These are phyloP conservation scores for Scheffersomyces insectosa DNA, from an alignment of 1,139 yeast species.

Conservation along the genomic window DNA sequence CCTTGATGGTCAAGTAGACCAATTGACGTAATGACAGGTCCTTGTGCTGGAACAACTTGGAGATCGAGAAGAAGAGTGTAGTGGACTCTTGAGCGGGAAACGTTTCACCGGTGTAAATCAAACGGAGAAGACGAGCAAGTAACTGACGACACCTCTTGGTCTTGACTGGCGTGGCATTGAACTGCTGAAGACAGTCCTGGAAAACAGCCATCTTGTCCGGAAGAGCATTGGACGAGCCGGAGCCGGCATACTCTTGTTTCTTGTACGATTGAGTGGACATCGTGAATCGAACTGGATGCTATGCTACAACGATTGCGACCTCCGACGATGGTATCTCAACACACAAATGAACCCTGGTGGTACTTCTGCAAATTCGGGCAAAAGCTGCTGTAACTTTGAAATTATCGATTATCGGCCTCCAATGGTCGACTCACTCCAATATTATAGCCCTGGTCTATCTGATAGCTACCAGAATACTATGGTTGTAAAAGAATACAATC, in stretches of 20 bases:
- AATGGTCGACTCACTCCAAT: too few relatives aligned
- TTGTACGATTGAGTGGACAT: conserved; percentile 85
- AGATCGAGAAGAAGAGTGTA: conserved; percentile 86
- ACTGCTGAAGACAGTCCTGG: conserved; percentile 92
- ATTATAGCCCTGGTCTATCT: too few relatives aligned
- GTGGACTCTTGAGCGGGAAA: conserved; percentile 93
- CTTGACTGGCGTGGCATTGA: conserved; percentile 88
- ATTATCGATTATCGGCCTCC: too few relatives aligned
- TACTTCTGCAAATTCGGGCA: too few relatives aligned
- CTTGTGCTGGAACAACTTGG: conserved; percentile 92
- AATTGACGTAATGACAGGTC: conserved; percentile 89
- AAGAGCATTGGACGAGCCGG: conserved; percentile 31
- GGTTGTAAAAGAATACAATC: too few relatives aligned
- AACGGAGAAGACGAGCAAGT: conserved; percentile 70
- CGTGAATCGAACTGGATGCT: conserved; percentile 1
- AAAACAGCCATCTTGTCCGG: conserved; percentile 97
- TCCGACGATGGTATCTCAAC: too few relatives aligned
- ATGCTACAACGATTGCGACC: too few relatives aligned
- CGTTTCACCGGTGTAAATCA: conserved; percentile 79
- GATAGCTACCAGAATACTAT: too few relatives aligned
- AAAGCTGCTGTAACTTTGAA: too few relatives aligned
- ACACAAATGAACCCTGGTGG: too few relatives aligned
- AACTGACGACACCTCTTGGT: conserved; percentile 83
- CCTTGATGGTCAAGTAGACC: conserved; percentile 92
- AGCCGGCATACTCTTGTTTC: conserved; percentile 73